A percentile compares a stretch with the other conserved stretches of the same genome.
These are phyloP conservation scores for Gonium pectorale DNA, from an alignment of 139 green algal species.

Conservation along the genomic window DNA sequence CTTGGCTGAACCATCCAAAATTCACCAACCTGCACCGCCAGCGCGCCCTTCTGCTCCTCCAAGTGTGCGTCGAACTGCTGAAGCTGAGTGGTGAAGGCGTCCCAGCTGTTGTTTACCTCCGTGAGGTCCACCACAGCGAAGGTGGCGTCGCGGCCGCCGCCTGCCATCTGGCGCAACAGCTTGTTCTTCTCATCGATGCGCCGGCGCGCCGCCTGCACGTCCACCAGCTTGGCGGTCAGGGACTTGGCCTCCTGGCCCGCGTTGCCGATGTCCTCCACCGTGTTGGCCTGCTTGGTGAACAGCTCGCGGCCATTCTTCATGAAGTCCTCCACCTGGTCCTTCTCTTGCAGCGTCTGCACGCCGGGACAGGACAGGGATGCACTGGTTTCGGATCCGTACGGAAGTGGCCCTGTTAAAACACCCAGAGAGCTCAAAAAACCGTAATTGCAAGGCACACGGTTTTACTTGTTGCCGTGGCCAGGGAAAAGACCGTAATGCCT, in stretches of 20 bases:
- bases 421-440: too few species aligned
- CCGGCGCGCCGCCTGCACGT: conserved; percentile 62
- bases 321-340: conserved; percentile 77
- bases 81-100: conserved; percentile 78
- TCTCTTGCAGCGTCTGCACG: conserved; percentile 69
- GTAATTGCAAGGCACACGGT: too few species aligned
- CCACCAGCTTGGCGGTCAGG: conserved; percentile 64
- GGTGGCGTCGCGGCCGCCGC: conserved; percentile 28
- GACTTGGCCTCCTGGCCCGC: conserved; percentile 65
- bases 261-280: conserved; percentile 80
- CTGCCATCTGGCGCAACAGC: conserved; percentile 71
- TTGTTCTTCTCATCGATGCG: conserved; percentile 85
- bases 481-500: too few species aligned
- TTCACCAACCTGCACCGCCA: conserved; percentile 56
- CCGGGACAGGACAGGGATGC: too few species aligned
- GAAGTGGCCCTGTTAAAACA: too few species aligned
- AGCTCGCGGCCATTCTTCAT: conserved; percentile 65
- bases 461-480: too few species aligned
- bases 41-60: conserved; percentile 73
- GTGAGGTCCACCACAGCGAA: conserved; percentile 72
- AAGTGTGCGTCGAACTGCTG: conserved; percentile 78
- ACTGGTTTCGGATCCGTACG: too few species aligned
- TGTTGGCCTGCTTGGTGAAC: conserved; percentile 65
- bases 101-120: conserved; percentile 76
- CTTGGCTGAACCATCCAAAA: neutral